These are phyloP conservation scores for Mucuna pruriens DNA, from an alignment of 306 rosid species.

Conservation along the genomic window DNA sequence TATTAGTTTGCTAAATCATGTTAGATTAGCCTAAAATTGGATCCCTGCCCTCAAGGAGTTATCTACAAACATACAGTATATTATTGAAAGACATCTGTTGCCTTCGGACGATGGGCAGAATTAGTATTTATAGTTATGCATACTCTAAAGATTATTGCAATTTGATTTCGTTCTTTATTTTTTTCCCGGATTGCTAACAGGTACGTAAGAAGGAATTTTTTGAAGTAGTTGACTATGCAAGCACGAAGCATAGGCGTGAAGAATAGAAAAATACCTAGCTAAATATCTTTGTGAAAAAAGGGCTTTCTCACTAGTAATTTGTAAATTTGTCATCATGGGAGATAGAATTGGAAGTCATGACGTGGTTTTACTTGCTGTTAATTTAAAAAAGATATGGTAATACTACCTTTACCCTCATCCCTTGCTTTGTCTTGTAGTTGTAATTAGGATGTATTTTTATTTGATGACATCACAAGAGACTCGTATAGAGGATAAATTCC, in stretches of 20 bases:
- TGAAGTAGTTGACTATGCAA: background rate
- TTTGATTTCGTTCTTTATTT: background rate
- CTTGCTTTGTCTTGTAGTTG: background rate
- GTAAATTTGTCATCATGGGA: conserved; percentile 21
- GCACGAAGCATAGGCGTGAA: conserved; percentile 22
- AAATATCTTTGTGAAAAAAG: conserved; percentile 24
- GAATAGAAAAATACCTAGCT: conserved; percentile 9
- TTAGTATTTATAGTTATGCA: background rate
- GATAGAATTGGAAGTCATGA: conserved; percentile 32
- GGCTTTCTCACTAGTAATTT: background rate
- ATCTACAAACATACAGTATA: background rate
- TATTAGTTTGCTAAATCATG: background rate
- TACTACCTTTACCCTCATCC: background rate
- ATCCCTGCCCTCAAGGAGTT: background rate
- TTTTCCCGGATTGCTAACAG: conserved; percentile 25
- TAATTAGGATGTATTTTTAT: background rate
- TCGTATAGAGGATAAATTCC: background rate
- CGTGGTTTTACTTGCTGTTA: background rate
- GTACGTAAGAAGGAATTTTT: conserved; percentile 39
- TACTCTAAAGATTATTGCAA: background rate
- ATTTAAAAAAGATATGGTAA: too few species aligned
- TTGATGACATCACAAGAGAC: background rate
- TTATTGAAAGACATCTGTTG: background rate
- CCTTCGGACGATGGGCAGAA: background rate
- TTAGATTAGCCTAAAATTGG: conserved; percentile 4